Evolutionary conservation across 805 yeast genomes (phyloP).

Genomic region (Metschnikowia peoriensis): DNA sequence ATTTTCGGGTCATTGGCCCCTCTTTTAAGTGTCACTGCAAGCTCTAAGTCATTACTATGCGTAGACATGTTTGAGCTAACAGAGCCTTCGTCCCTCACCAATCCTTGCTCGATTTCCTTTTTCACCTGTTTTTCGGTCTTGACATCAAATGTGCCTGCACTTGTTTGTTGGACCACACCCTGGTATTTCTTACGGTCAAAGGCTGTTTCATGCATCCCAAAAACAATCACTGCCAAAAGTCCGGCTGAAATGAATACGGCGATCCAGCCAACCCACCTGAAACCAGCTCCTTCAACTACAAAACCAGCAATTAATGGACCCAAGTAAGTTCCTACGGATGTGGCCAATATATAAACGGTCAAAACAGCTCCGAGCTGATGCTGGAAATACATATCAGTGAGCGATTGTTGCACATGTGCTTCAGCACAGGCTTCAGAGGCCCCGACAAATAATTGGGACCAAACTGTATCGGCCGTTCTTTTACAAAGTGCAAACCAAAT

Average conservation of each 20-base stretch:
- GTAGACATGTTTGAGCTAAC: slow-evolving; percentile 15
- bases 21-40: slow-evolving; percentile 25
- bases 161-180: slow-evolving; percentile 11
- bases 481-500: slow-evolving; percentile 66
- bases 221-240: slow-evolving; percentile 50
- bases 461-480: slow-evolving; percentile 58
- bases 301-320: slow-evolving; percentile 83
- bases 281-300: slow-evolving; percentile 56
- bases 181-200: slow-evolving; percentile 44
- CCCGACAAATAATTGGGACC: slow-evolving; percentile 82
- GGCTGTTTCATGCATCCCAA: slow-evolving; percentile 69
- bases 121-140: slow-evolving; percentile 1
- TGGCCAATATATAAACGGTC: slow-evolving; percentile 71
- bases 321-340: slow-evolving; percentile 73
- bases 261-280: slow-evolving; percentile 79
- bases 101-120: neutral
- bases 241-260: slow-evolving; percentile 54
- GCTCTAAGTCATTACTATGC: slow-evolving; percentile 15
- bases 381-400: slow-evolving; percentile 71
- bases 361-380: slow-evolving; percentile 74
- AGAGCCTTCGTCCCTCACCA: slow-evolving; percentile 2
- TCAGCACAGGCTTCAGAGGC: slow-evolving; percentile 76
- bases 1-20: slow-evolving; percentile 36
- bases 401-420: slow-evolving; percentile 65
- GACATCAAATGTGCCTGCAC: neutral